Percentiles rank a stretch among this genome's conserved stretches.
Conservation (phyloP, 495 filamentous ascomycete species). For the Aspergillus panamensis region DNA sequence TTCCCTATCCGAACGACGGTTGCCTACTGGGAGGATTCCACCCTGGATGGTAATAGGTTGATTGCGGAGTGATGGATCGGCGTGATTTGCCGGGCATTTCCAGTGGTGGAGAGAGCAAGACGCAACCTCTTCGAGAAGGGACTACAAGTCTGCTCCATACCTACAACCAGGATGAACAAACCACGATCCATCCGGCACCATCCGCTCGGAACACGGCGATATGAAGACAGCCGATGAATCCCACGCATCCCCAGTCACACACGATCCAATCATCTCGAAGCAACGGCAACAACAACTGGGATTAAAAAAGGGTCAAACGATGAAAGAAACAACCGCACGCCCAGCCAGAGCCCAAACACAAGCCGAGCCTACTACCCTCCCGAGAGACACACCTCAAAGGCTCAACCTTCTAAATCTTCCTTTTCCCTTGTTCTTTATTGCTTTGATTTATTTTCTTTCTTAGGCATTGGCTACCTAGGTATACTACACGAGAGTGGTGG, state of each 20-base stretch:
- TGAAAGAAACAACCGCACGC: not conserved
- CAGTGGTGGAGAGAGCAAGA: not conserved
- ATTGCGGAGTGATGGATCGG: not conserved
- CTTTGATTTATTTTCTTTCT: not conserved
- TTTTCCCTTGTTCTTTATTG: too few relatives aligned
- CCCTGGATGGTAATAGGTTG: constrained; percentile 8
- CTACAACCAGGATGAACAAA: too few relatives aligned
- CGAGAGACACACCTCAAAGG: too few relatives aligned
- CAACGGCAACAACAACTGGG: not conserved
- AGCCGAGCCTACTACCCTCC: not conserved
- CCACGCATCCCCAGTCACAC: not conserved
- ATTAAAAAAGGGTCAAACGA: not conserved
- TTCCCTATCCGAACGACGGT: not conserved
- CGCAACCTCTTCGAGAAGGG: not conserved
- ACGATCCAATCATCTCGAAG: not conserved
- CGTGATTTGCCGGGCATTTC: not conserved
- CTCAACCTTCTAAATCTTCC: too few relatives aligned
- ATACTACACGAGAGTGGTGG: too few relatives aligned
- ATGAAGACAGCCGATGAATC: not conserved
- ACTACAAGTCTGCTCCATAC: too few relatives aligned
- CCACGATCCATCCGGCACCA: constrained; percentile 14
- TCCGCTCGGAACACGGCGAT: constrained; percentile 16
- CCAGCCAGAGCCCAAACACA: too few relatives aligned
- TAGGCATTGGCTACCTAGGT: too few relatives aligned
- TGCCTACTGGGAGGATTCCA: constrained; percentile 5